A percentile compares a stretch with the other conserved stretches of the same genome.
These are phyloP conservation scores for Blastocystis hominis DNA, from an alignment of 352 stramenopile genomes.

Conservation along the genomic window DNA sequence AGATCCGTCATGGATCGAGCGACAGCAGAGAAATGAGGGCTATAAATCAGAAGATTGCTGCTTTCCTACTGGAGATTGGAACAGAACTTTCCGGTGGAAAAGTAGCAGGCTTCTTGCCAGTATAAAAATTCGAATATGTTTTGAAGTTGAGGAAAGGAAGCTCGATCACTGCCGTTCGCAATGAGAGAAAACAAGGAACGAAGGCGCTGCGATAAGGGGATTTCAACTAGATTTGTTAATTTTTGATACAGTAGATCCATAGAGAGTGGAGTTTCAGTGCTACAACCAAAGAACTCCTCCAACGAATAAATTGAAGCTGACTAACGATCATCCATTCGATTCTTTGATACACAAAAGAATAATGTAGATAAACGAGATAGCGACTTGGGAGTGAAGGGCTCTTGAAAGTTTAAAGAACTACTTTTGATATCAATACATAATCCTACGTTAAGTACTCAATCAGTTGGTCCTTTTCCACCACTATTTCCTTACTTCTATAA, in stretches of 20 bases:
- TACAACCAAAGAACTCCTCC: not conserved
- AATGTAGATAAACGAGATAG: not conserved
- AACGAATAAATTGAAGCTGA: not conserved
- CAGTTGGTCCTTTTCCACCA: not conserved
- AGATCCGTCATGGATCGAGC: not conserved
- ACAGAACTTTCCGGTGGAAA: not conserved
- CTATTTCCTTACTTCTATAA: constrained; percentile 20
- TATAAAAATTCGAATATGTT: not conserved
- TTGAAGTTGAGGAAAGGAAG: not conserved
- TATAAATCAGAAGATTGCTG: not conserved
- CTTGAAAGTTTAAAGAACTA: constrained; percentile 11
- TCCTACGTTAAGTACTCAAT: not conserved
- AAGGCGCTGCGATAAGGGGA: not conserved
- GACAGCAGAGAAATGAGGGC: not conserved
- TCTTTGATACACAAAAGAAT: not conserved
- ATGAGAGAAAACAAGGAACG: not conserved
- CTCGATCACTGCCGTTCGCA: not conserved
- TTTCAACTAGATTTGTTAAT: not conserved
- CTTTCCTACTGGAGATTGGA: not conserved
- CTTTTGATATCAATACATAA: not conserved
- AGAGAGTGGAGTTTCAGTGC: not conserved
- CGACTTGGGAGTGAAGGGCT: not conserved
- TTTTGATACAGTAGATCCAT: not conserved
- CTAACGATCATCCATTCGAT: not conserved
- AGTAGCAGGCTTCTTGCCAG: constrained; percentile 19